Evolutionary conservation across 2,329 filamentous ascomycete genomes (phyloP).

Genomic region (Fusarium sulawesiense): DNA sequence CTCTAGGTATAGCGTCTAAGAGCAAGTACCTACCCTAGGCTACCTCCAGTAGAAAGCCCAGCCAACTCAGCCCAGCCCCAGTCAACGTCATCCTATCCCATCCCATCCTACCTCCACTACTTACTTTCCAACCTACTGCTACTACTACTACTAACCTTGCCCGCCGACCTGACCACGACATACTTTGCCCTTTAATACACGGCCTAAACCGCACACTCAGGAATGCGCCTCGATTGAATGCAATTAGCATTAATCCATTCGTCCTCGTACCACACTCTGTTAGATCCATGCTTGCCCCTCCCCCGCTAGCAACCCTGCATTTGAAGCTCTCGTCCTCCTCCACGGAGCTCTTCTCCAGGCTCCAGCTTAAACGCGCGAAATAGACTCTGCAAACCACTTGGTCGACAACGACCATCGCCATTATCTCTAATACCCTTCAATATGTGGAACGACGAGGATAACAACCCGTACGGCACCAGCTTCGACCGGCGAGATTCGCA

Average conservation of each 20-base stretch:
- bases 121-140: background rate
- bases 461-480: constrained; percentile 93
- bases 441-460: constrained; percentile 99
- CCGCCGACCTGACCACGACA: constrained; percentile 32
- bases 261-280: constrained; percentile 19
- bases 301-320: constrained; percentile 39
- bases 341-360: constrained; percentile 30
- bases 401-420: constrained; percentile 15
- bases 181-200: background rate
- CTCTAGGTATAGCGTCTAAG: background rate
- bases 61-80: constrained; percentile 33
- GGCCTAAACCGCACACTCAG: constrained; percentile 4
- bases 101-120: constrained; percentile 13
- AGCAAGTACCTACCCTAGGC: background rate
- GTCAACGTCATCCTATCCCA: constrained; percentile 43
- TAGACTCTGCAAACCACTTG: constrained; percentile 10
- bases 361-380: constrained; percentile 32
- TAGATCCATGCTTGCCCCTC: constrained; percentile 35
- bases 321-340: constrained; percentile 36
- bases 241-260: constrained; percentile 13
- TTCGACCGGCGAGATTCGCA: constrained; percentile 89
- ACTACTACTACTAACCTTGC: constrained; percentile 10
- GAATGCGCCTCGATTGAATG: constrained; percentile 40
- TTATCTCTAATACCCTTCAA: constrained; percentile 33
- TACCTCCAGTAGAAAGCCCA: constrained; percentile 1